phyloP scores from a whole-genome alignment of 2,329 filamentous ascomycete species.

The Botrytis paeoniae region DNA sequence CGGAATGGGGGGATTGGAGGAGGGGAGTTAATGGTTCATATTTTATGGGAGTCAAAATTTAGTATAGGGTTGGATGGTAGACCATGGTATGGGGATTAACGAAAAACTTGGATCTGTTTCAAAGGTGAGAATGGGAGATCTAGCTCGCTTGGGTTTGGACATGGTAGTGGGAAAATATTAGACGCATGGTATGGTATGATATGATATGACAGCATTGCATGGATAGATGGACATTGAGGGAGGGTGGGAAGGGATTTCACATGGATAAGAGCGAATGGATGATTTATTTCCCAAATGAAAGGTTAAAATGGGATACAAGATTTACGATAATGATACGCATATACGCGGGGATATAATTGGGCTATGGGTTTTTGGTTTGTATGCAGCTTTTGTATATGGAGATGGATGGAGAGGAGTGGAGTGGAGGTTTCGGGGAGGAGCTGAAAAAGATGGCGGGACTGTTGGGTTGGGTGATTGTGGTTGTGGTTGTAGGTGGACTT shows the following conservation, averaged over 20 bases:
- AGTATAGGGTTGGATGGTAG: neutral
- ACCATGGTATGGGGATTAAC: no score
- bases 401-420: neutral
- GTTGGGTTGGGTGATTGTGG: neutral
- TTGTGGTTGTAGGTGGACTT: no score
- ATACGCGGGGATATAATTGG: neutral
- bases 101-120: neutral
- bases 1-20: no score
- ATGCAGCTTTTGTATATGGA: neutral
- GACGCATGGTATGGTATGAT: neutral
- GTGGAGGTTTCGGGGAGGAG: neutral
- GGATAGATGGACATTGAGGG: neutral
- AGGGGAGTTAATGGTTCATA: neutral
- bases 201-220: neutral
- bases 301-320: neutral
- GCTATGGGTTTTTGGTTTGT: neutral
- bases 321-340: neutral
- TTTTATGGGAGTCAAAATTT: constrained; percentile 2
- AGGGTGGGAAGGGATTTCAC: neutral
- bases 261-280: neutral
- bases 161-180: neutral
- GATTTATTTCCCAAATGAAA: neutral
- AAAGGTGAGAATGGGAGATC: neutral
- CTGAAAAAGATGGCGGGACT: neutral
- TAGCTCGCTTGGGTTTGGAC: neutral